A percentile compares a stretch with the other conserved stretches of the same genome.
phyloP scores from a whole-genome alignment of 2,329 filamentous ascomycete genomes.

The Penicillium hordei region DNA sequence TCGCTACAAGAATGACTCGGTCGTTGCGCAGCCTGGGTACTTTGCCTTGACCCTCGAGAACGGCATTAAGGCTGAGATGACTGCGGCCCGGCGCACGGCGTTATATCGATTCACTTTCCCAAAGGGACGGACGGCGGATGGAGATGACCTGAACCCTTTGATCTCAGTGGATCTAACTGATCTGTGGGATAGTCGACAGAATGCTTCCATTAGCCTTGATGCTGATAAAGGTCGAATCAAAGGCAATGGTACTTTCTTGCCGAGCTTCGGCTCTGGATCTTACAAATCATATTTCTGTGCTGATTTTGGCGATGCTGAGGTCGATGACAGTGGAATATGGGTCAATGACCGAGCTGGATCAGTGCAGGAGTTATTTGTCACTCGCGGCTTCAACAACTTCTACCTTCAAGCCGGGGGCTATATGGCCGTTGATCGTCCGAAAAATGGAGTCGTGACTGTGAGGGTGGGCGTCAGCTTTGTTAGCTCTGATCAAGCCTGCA shows the following conservation, averaged over 20 bases:
- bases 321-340: conserved; percentile 62
- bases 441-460: conserved; percentile 54
- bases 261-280: conserved; percentile 62
- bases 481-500: conserved; percentile 62
- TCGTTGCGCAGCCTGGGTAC: conserved; percentile 60
- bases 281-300: conserved; percentile 64
- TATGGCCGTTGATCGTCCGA: conserved; percentile 56
- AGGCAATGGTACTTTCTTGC: conserved; percentile 58
- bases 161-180: conserved; percentile 65
- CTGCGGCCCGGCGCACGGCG: conserved; percentile 59
- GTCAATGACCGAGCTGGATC: conserved; percentile 58
- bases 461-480: conserved; percentile 68
- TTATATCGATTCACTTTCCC: conserved; percentile 66
- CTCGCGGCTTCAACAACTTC: conserved; percentile 55
- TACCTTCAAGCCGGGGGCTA: conserved; percentile 61
- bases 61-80: conserved; percentile 63
- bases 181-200: conserved; percentile 59
- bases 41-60: conserved; percentile 60
- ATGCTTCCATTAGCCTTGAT: conserved; percentile 57
- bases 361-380: conserved; percentile 53
- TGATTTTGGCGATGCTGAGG: conserved; percentile 58
- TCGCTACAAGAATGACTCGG: conserved; percentile 50
- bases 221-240: conserved; percentile 56
- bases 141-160: conserved; percentile 49
- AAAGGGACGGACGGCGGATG: conserved; percentile 26